Conservation (phyloP, 108 stramenopile species). For the Parietichytrium sp. region DNA sequence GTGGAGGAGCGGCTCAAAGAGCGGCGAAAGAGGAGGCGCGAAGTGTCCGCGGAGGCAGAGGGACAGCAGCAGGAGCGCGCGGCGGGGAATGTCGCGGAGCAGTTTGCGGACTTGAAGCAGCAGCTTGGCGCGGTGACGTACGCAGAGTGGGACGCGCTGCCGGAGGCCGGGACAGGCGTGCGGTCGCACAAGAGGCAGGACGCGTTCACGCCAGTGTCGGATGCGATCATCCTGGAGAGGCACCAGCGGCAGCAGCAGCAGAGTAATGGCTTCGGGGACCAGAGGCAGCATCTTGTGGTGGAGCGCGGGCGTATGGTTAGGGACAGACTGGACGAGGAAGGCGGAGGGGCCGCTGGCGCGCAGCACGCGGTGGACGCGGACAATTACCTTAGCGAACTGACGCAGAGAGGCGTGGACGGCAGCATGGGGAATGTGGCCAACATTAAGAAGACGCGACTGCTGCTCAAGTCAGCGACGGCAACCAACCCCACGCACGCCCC, state of each 20-base stretch:
- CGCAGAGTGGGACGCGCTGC: constrained; percentile 92
- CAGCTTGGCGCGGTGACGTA: constrained; percentile 78
- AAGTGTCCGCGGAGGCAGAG: constrained; percentile 48
- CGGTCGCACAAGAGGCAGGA: constrained; percentile 81
- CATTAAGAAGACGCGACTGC: constrained; percentile 86
- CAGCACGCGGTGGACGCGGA: not conserved
- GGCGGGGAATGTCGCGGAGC: constrained; percentile 69
- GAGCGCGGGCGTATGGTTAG: not conserved
- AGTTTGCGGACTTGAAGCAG: constrained; percentile 91
- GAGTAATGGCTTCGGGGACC: not conserved
- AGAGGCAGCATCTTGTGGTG: not conserved
- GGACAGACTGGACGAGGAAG: not conserved
- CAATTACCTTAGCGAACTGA: not conserved
- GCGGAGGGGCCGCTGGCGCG: not conserved
- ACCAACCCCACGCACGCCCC: constrained; percentile 96
- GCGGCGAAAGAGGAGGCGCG: constrained; percentile 62
- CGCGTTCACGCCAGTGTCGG: constrained; percentile 83
- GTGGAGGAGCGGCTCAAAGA: constrained; percentile 89
- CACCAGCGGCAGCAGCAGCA: constrained; percentile 52
- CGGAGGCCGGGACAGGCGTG: constrained; percentile 88
- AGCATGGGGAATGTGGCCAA: constrained; percentile 73
- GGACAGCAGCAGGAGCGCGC: constrained; percentile 42
- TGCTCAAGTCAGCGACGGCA: constrained; percentile 85
- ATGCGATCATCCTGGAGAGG: constrained; percentile 80
- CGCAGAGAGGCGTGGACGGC: no score